A percentile compares a stretch with the other conserved stretches of the same genome.
phyloP scores from a whole-genome alignment of 495 filamentous ascomycete species.

The Aspergillus taichungensis region DNA sequence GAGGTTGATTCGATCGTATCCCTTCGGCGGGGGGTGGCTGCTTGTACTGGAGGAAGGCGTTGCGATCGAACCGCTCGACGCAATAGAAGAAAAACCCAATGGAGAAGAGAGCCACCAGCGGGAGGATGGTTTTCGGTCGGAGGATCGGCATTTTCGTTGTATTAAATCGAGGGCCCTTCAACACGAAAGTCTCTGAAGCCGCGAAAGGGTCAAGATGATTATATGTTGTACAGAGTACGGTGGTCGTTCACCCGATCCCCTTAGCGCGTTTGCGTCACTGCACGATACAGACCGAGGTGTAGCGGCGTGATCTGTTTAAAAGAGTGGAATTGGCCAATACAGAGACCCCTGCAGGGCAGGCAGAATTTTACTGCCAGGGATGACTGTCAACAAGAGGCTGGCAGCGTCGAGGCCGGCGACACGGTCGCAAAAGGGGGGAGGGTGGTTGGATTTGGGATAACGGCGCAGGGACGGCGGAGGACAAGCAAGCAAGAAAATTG shows the following conservation, averaged over 20 bases:
- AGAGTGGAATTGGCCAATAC: constrained; percentile 17
- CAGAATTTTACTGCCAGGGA: constrained; percentile 12
- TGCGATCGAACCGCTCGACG: constrained; percentile 36
- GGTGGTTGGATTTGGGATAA: constrained; percentile 1
- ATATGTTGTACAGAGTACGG: constrained; percentile 7
- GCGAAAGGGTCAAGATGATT: neutral
- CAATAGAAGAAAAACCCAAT: constrained; percentile 41
- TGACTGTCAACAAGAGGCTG: constrained; percentile 27
- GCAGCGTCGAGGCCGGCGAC: constrained; percentile 18
- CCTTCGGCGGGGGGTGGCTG: constrained; percentile 22
- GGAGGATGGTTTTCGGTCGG: constrained; percentile 37
- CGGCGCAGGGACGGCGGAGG: constrained; percentile 1
- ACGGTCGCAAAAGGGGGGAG: constrained; percentile 10
- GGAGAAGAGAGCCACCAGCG: constrained; percentile 34
- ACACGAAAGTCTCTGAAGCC: constrained; percentile 21
- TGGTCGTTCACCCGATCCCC: constrained; percentile 6
- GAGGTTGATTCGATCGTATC: constrained; percentile 13
- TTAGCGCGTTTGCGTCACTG: constrained; percentile 4
- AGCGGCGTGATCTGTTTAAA: constrained; percentile 7
- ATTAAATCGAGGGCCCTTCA: constrained; percentile 24
- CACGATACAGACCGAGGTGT: neutral
- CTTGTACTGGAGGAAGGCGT: constrained; percentile 36
- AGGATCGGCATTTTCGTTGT: constrained; percentile 37
- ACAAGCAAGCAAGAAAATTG: constrained; percentile 1
- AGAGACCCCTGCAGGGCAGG: neutral